Conservation (phyloP, 257 asterid species). For the Coffea eugenioides region DNA sequence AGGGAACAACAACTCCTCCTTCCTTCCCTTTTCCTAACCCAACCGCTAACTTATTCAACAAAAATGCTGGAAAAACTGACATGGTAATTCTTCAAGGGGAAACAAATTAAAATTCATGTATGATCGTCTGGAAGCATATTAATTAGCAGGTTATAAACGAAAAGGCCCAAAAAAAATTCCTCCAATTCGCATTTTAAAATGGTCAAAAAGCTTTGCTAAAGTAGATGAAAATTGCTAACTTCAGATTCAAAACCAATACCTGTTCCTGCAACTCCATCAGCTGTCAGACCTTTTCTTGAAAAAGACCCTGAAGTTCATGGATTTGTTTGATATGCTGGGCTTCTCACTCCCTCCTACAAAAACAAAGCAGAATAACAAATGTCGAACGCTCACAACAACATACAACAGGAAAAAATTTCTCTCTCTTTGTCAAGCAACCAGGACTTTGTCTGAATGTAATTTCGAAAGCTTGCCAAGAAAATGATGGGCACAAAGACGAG, state of each 20-base stretch:
- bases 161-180: too few species aligned
- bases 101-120: background rate
- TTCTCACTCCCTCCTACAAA: slow-evolving; percentile 82
- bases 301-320: slow-evolving; percentile 86
- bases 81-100: background rate
- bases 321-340: slow-evolving; percentile 76
- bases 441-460: background rate
- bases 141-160: background rate
- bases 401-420: background rate
- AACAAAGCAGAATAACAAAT: background rate
- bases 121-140: background rate
- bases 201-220: background rate
- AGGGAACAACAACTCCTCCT: too few species aligned
- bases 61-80: background rate
- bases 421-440: background rate
- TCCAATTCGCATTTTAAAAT: too few species aligned
- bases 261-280: slow-evolving; percentile 83
- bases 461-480: background rate
- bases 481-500: background rate
- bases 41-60: too few species aligned
- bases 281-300: slow-evolving; percentile 81
- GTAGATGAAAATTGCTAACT: too few species aligned
- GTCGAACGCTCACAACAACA: background rate
- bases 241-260: slow-evolving; percentile 31
- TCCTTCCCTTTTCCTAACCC: too few species aligned